Percentiles rank a stretch among this genome's conserved stretches.
phyloP scores from a whole-genome alignment of 768 basidiomycete species.

The Chlorophyllum brunneum region DNA sequence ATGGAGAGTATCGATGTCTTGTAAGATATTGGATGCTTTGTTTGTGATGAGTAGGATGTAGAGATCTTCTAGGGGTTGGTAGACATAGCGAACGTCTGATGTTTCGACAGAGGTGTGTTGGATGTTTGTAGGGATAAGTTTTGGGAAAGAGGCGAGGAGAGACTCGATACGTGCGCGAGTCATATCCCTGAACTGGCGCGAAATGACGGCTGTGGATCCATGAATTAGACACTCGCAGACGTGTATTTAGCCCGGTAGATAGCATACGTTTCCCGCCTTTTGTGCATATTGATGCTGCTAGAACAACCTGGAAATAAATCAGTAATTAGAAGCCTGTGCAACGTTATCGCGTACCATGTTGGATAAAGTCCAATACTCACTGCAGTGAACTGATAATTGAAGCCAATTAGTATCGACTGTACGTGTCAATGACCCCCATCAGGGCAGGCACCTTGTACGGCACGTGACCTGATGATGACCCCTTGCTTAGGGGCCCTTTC shows the following conservation, averaged over 20 bases:
- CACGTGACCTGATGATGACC: no score
- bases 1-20: conserved; percentile 95
- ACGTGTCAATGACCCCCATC: conserved; percentile 11
- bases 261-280: conserved; percentile 88
- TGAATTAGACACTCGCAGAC: conserved; percentile 2
- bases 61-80: conserved; percentile 93
- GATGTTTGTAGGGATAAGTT: conserved; percentile 90
- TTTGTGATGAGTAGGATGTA: conserved; percentile 98
- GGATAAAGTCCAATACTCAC: background rate
- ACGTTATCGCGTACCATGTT: conserved; percentile 1
- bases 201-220: conserved; percentile 77
- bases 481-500: no score
- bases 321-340: background rate
- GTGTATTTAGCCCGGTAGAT: background rate
- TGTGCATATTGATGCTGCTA: conserved; percentile 93
- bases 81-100: conserved; percentile 92
- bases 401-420: conserved; percentile 6
- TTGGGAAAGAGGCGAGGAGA: conserved; percentile 94
- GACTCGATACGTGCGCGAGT: conserved; percentile 90
- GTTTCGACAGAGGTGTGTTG: conserved; percentile 98
- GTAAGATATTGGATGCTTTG: conserved; percentile 97
- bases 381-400: background rate
- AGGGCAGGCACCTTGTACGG: conserved; percentile 10
- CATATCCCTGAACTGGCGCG: conserved; percentile 94
- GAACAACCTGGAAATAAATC: conserved; percentile 60